Evolutionary conservation across 176 grass and related monocot genomes (phyloP).

Genomic region (Chloris gayana): DNA sequence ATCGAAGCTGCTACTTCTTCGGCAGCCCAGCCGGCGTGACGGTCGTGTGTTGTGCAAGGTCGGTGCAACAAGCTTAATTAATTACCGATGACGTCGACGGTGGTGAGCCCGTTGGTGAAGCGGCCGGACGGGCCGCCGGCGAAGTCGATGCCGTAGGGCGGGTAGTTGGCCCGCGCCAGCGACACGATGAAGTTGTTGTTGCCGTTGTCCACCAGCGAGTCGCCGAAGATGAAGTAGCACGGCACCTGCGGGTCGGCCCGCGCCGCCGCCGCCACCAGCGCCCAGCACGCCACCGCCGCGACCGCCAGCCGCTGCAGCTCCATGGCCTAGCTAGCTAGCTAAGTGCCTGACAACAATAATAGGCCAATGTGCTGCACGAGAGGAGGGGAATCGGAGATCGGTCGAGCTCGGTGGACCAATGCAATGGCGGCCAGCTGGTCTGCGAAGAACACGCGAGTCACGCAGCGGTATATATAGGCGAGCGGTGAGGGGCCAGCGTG

Average conservation of each 20-base stretch:
- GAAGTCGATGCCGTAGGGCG: constrained; percentile 97
- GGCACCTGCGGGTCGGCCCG: constrained; percentile 76
- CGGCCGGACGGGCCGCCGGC: constrained; percentile 61
- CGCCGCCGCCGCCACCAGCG: constrained; percentile 36
- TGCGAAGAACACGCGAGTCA: neutral
- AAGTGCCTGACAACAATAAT: neutral
- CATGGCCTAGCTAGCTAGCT: constrained; percentile 21
- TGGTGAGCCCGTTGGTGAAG: constrained; percentile 94
- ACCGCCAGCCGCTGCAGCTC: constrained; percentile 39
- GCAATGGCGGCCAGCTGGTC: neutral
- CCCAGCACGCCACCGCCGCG: constrained; percentile 17
- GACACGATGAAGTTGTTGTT: constrained; percentile 98
- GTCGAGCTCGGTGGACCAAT: neutral
- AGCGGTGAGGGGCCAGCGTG: neutral
- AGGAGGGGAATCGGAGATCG: no score
- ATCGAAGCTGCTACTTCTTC: neutral
- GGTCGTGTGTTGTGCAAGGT: neutral
- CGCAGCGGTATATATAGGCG: constrained; percentile 39
- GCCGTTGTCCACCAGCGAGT: constrained; percentile 99
- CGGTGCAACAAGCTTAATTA: neutral
- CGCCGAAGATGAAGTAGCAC: constrained; percentile 98
- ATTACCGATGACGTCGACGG: constrained; percentile 90
- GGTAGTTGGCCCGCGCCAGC: constrained; percentile 78
- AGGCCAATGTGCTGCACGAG: neutral
- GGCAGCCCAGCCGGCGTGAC: neutral